Percentiles rank a stretch among this genome's conserved stretches.
phyloP scores from a whole-genome alignment of 768 basidiomycete genomes.

The Peribolospora baueri region DNA sequence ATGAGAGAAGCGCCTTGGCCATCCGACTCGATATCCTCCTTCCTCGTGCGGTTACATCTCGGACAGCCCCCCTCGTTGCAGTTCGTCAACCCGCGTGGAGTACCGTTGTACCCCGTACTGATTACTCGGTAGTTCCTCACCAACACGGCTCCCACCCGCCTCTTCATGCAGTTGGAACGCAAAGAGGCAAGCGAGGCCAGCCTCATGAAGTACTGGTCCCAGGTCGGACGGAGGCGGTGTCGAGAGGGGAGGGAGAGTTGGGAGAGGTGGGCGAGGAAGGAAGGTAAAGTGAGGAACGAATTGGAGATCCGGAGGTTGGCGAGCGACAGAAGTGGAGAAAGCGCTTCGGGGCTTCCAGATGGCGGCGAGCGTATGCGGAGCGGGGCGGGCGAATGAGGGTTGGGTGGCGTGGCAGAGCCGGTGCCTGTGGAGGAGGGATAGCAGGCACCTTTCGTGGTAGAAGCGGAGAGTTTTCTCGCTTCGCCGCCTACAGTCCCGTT shows the following conservation, averaged over 20 bases:
- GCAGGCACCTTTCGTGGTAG: not conserved
- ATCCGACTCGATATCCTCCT: constrained; percentile 17
- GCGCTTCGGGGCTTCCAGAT: not conserved
- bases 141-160: constrained; percentile 78
- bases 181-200: constrained; percentile 6
- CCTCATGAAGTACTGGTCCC: constrained; percentile 12
- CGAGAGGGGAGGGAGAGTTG: not conserved
- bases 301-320: constrained; percentile 41
- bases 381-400: not conserved
- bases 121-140: constrained; percentile 37
- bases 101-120: constrained; percentile 53
- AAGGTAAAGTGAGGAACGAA: constrained; percentile 29
- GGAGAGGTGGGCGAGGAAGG: no score
- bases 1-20: not conserved
- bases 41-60: constrained; percentile 34
- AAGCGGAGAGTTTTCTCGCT: constrained; percentile 6
- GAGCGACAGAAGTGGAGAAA: constrained; percentile 23
- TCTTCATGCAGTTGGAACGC: constrained; percentile 77
- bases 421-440: constrained; percentile 1
- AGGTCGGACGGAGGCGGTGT: constrained; percentile 6
- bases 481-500: constrained; percentile 1
- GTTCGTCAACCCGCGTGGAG: constrained; percentile 66
- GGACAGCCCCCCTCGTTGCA: constrained; percentile 79
- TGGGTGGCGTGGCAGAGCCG: constrained; percentile 1
- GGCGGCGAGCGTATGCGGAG: not conserved